These are phyloP conservation scores for Backusella tuberculispora DNA, from an alignment of 192 early-diverging fungal species.

Conservation along the genomic window DNA sequence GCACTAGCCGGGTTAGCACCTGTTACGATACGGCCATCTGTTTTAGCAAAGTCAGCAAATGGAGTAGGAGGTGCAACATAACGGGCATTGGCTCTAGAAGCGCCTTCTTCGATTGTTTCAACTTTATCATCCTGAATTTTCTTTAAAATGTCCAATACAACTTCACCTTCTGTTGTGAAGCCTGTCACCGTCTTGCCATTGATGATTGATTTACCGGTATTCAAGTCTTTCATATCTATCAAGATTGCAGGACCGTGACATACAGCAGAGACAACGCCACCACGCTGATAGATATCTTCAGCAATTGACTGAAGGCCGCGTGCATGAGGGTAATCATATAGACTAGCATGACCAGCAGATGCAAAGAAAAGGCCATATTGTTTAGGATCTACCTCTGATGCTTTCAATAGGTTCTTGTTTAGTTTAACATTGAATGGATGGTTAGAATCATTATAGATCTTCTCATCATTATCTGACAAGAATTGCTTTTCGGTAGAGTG, in stretches of 20 bases:
- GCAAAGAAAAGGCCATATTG: constrained; percentile 58
- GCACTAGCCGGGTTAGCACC: constrained; percentile 73
- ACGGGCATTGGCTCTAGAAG: constrained; percentile 29
- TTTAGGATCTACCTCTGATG: constrained; percentile 45
- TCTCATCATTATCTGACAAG: constrained; percentile 41
- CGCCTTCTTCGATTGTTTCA: constrained; percentile 47
- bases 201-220: constrained; percentile 60
- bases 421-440: constrained; percentile 50
- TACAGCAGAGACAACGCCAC: constrained; percentile 56
- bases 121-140: constrained; percentile 43
- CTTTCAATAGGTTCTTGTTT: constrained; percentile 42
- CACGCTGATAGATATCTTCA: constrained; percentile 53
- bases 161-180: constrained; percentile 73
- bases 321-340: constrained; percentile 58
- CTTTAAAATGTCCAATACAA: constrained; percentile 43
- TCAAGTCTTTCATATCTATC: constrained; percentile 57
- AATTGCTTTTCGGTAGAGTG: constrained; percentile 52
- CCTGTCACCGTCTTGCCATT: constrained; percentile 69
- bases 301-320: constrained; percentile 46
- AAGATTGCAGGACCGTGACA: constrained; percentile 74
- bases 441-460: constrained; percentile 41
- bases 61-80: constrained; percentile 13
- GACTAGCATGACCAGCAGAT: constrained; percentile 52
- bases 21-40: constrained; percentile 71
- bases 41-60: constrained; percentile 26